Conservation (phyloP, 345 rosid genomes). For the Garcia nutans region DNA sequence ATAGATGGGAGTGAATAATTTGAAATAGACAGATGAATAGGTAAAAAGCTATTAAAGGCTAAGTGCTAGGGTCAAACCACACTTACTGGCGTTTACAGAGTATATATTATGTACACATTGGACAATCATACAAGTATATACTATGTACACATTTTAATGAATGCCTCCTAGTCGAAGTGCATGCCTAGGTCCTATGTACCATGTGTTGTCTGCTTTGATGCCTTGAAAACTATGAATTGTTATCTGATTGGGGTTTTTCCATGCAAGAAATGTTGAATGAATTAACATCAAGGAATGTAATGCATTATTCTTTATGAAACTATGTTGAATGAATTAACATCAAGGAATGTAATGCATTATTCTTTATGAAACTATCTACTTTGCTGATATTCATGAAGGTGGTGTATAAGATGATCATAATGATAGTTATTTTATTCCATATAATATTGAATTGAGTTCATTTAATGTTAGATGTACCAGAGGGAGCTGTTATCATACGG, state of each 20-base stretch:
- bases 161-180: no score
- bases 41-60: no score
- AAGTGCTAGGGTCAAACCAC: no score
- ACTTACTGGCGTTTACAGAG: no score
- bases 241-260: background rate
- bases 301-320: background rate
- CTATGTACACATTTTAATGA: no score
- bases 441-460: background rate
- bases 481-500: conserved; percentile 87
- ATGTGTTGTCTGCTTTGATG: no score
- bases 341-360: background rate
- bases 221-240: no score
- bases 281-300: background rate
- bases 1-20: background rate
- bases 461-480: conserved; percentile 87
- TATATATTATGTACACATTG: no score
- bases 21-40: background rate
- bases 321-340: background rate
- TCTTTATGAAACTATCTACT: background rate
- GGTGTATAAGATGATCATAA: background rate
- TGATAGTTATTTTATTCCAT: background rate
- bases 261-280: background rate
- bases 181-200: no score
- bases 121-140: no score
- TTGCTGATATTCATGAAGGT: background rate